phyloP scores from a whole-genome alignment of 2,329 filamentous ascomycete species.

The Lecanicillium sp. region DNA sequence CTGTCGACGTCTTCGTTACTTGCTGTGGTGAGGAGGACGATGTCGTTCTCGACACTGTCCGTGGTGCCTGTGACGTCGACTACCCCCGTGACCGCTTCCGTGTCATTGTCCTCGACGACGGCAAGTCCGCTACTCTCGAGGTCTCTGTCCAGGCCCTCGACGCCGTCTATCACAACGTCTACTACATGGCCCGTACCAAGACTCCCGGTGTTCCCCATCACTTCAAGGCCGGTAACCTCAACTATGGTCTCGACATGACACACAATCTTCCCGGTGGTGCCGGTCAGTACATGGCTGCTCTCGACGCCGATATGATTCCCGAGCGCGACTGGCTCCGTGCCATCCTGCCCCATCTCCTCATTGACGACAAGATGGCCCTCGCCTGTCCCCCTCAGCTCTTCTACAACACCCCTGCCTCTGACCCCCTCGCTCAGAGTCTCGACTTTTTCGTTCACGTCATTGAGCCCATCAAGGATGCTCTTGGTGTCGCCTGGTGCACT shows the following conservation, averaged over 20 bases:
- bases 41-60: constrained; percentile 50
- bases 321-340: constrained; percentile 55
- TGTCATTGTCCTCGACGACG: constrained; percentile 52
- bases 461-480: constrained; percentile 44
- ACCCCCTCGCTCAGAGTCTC: constrained; percentile 52
- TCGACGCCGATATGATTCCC: constrained; percentile 65
- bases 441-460: constrained; percentile 53
- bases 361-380: constrained; percentile 50
- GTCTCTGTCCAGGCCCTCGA: constrained; percentile 31
- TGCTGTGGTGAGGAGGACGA: constrained; percentile 53
- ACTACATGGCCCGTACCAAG: constrained; percentile 47
- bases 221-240: constrained; percentile 61
- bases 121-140: constrained; percentile 38
- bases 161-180: constrained; percentile 40
- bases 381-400: constrained; percentile 58
- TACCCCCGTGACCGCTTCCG: constrained; percentile 48
- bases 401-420: constrained; percentile 54
- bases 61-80: constrained; percentile 48
- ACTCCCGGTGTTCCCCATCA: constrained; percentile 44
- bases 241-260: constrained; percentile 49
- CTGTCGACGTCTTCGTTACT: constrained; percentile 52
- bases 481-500: constrained; percentile 57
- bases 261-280: constrained; percentile 47
- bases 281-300: constrained; percentile 53
- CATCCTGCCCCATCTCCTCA: constrained; percentile 52